These are phyloP conservation scores for Wickerhamomyces sydowiorum DNA, from an alignment of 805 yeast species.

Conservation along the genomic window DNA sequence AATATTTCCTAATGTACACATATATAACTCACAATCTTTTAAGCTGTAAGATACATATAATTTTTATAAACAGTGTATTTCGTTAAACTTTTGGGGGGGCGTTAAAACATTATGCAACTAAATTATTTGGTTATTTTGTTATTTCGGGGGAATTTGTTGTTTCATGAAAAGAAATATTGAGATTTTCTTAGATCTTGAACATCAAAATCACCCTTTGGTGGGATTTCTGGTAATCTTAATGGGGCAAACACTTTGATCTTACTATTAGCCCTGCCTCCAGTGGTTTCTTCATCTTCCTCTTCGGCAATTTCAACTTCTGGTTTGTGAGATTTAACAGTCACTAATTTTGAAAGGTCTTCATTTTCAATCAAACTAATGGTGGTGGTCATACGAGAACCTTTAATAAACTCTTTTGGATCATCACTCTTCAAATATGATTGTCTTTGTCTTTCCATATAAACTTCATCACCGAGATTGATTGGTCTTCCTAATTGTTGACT, in stretches of 20 bases:
- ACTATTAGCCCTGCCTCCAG: slow-evolving; percentile 13
- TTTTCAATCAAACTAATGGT: slow-evolving; percentile 52
- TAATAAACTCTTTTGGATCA: slow-evolving; percentile 40
- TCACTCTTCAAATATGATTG: slow-evolving; percentile 45
- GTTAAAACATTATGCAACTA: background rate
- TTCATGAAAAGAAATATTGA: slow-evolving; percentile 58
- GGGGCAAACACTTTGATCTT: slow-evolving; percentile 45
- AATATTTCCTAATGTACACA: too few relatives aligned
- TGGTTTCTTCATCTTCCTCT: slow-evolving; percentile 3
- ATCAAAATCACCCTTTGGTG: slow-evolving; percentile 73
- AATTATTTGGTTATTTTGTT: too few relatives aligned
- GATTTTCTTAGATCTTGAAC: slow-evolving; percentile 63
- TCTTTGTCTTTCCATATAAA: slow-evolving; percentile 63
- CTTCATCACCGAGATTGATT: slow-evolving; percentile 62
- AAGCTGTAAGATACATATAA: background rate
- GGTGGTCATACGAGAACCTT: slow-evolving; percentile 56
- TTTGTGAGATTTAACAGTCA: background rate
- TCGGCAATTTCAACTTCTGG: slow-evolving; percentile 7
- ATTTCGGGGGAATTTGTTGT: background rate
- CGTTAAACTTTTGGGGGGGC: background rate
- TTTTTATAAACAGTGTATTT: background rate
- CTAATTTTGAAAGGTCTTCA: slow-evolving; percentile 7
- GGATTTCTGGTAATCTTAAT: slow-evolving; percentile 59
- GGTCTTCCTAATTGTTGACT: slow-evolving; percentile 47
- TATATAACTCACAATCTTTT: background rate